Evolutionary conservation across 2,329 filamentous ascomycete species (phyloP), one percentile per base, ranked within the genome.

Genomic region (Trichoderma hamatum): DNA sequence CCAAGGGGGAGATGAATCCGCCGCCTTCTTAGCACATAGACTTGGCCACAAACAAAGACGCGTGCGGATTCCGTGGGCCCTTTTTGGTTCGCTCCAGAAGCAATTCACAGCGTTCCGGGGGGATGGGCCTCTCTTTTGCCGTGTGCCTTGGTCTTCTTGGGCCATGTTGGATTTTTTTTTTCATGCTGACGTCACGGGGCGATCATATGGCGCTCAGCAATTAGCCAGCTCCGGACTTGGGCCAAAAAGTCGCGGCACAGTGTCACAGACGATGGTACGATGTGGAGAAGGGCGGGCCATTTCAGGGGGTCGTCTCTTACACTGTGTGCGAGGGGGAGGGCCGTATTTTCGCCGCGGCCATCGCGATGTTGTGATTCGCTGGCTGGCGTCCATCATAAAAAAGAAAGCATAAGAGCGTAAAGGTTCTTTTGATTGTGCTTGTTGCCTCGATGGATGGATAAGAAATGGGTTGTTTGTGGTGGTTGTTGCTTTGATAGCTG

Each of bases 181-280:
- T 56, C 59, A 49, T 67, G 68, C 68, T 70, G 68, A 70, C 68
- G 68, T 70, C 68, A 70, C 64, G 24, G 55, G 64, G 46, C 55
- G 55, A 67, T 70, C 68, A 70, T 67, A 67, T 70, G 64, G 64
- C 64, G 64, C 64, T 51, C 64, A 46, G 54, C 63, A 67, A 67
- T 59, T 34, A 59, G 54, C 64, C 51, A 58, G 63, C 46, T 60
- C 6, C 54, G 24, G 59, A 63, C 58, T 43, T 43, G 26, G 34
- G 34, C 58, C 49, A 28, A 43, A 60, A 68, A 68, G 66, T 63
- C 58, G 51, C 58, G 58, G 58, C 59, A 68, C 66, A 68, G 66
- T 68, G 66, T 28, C 32, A 36, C 54, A 3, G 64, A 67, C 64
- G 21, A 59, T 59, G 64, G 64, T 46, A 60, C 60, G 43, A 59